Evolutionary conservation across 257 asterid species (phyloP).

Genomic region (Lavandula angustifolia): DNA sequence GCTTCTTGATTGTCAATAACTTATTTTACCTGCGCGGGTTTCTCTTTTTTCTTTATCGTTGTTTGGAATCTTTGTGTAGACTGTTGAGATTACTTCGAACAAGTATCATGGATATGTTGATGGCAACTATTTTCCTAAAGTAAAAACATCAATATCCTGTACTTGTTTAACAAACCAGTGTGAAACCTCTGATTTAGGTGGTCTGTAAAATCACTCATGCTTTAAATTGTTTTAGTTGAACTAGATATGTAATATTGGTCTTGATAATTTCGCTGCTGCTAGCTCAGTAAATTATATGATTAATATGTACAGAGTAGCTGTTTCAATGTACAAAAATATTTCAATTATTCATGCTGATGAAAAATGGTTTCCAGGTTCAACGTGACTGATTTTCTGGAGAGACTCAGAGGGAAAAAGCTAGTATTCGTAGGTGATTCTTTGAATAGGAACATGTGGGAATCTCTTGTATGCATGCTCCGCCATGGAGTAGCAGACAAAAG

Average conservation of each 20-base stretch:
- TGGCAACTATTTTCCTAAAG: not conserved
- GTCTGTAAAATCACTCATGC: not conserved
- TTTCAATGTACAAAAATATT: not conserved
- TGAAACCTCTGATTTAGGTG: slow-evolving; percentile 1
- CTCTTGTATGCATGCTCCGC: slow-evolving; percentile 87
- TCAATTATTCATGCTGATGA: slow-evolving; percentile 20
- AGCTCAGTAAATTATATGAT: not conserved
- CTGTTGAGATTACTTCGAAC: not conserved
- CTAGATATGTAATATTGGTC: not conserved
- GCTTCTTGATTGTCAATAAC: not conserved
- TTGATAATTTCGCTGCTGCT: not conserved
- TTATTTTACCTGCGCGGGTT: not conserved
- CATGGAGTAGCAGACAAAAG: slow-evolving; percentile 64
- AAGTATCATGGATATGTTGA: not conserved
- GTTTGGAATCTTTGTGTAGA: not conserved
- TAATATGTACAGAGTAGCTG: not conserved
- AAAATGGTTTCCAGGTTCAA: slow-evolving; percentile 57
- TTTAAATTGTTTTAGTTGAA: slow-evolving; percentile 7
- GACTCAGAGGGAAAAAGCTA: slow-evolving; percentile 73
- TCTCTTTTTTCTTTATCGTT: not conserved
- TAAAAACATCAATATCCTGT: not conserved
- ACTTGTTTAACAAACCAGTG: not conserved
- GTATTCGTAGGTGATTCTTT: slow-evolving; percentile 90
- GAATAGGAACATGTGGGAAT: slow-evolving; percentile 98
- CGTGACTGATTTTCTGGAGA: slow-evolving; percentile 79